phyloP scores from a whole-genome alignment of 139 green algal species.

The Closterium sp. region DNA sequence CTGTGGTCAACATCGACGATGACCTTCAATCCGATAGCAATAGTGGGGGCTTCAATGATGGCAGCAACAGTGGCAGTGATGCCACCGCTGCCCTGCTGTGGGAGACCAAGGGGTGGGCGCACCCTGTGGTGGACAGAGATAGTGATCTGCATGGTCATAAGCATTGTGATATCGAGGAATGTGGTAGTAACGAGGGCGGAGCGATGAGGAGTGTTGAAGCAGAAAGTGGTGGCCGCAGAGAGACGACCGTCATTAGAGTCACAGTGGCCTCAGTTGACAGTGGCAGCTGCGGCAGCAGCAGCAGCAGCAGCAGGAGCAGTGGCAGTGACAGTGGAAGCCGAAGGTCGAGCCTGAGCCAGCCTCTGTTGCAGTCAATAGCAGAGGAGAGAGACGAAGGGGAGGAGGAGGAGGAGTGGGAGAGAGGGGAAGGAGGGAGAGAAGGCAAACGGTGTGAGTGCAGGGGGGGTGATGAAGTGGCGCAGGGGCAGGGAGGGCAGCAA shows the following conservation, averaged over 20 bases:
- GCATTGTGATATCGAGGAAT: not conserved
- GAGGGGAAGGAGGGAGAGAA: not conserved
- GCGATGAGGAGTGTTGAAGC: too few relatives aligned
- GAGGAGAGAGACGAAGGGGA: not conserved
- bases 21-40: not conserved
- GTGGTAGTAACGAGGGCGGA: not conserved
- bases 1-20: not conserved
- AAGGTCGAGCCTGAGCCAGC: not conserved
- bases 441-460: too few relatives aligned
- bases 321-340: not conserved
- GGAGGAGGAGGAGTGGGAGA: not conserved
- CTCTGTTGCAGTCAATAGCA: not conserved
- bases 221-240: too few relatives aligned
- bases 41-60: too few relatives aligned
- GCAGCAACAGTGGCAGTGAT: not conserved
- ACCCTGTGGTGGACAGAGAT: not conserved
- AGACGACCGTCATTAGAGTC: too few relatives aligned
- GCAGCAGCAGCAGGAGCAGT: not conserved
- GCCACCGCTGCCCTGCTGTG: not conserved
- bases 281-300: not conserved
- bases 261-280: too few relatives aligned
- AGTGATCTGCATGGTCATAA: not conserved
- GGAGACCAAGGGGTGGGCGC: not conserved
- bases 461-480: too few relatives aligned
- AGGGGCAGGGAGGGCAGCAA: not conserved